phyloP scores from a whole-genome alignment of 129 eudicot species.

The Erigeron canadensis region DNA sequence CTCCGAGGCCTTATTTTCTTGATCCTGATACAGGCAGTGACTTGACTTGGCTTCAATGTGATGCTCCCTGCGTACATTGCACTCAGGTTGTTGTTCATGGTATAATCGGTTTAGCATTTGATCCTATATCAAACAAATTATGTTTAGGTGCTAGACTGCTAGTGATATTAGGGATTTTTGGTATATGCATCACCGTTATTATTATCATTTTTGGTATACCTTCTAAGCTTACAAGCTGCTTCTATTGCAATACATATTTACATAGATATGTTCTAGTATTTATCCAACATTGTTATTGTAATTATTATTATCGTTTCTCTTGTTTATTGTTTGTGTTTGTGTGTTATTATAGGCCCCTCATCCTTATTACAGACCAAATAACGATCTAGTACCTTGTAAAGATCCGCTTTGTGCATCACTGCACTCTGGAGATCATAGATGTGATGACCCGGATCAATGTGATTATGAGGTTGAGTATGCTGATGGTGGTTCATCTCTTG shows the following conservation, averaged over 20 bases:
- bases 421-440: conserved; percentile 61
- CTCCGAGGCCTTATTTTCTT: conserved; percentile 72
- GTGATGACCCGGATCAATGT: conserved; percentile 83
- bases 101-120: conserved; percentile 17
- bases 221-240: too few species aligned
- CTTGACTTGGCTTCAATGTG: conserved; percentile 97
- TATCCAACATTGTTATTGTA: too few species aligned
- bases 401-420: conserved; percentile 87
- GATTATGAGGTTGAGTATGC: conserved; percentile 96
- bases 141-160: not conserved
- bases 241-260: too few species aligned
- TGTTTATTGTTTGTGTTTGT: conserved; percentile 3
- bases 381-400: conserved; percentile 71
- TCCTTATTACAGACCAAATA: conserved; percentile 74
- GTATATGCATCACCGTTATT: too few species aligned
- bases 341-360: conserved; percentile 66
- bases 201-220: too few species aligned
- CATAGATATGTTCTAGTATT: too few species aligned
- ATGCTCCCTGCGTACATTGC: conserved; percentile 88
- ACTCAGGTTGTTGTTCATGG: conserved; percentile 58
- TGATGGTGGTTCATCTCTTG: conserved; percentile 93
- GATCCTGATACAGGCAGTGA: conserved; percentile 98
- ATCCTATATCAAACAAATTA: not conserved
- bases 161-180: too few species aligned
- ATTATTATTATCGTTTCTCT: not conserved